Percentiles rank a stretch among this genome's conserved stretches.
These are phyloP conservation scores for Linnemannia elongata DNA, from an alignment of 192 early-diverging fungal species.

Conservation along the genomic window DNA sequence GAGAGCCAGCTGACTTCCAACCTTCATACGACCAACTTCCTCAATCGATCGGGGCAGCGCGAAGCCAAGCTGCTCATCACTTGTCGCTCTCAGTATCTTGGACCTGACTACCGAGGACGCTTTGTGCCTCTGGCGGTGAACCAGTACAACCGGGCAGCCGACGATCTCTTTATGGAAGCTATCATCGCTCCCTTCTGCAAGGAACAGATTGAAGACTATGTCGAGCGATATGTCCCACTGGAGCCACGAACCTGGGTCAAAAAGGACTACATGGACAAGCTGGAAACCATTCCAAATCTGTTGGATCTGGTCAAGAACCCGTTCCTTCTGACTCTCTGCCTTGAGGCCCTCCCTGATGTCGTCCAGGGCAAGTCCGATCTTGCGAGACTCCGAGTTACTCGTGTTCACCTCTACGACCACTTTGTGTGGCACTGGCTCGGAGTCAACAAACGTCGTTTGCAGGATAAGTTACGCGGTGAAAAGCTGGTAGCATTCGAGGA, in stretches of 20 bases:
- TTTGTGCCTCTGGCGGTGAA: constrained; percentile 4
- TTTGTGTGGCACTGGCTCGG: constrained; percentile 15
- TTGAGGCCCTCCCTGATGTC: constrained; percentile 3
- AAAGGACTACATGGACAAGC: constrained; percentile 12
- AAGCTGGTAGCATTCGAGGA: background rate
- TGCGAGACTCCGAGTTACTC: background rate
- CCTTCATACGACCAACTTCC: background rate
- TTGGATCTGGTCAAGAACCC: constrained; percentile 28
- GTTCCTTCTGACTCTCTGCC: constrained; percentile 11
- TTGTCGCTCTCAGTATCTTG: constrained; percentile 26
- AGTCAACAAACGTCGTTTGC: background rate
- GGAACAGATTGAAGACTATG: constrained; percentile 11
- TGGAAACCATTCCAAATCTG: constrained; percentile 6
- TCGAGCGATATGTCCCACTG: constrained; percentile 7
- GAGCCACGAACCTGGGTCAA: constrained; percentile 1
- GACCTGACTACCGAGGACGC: constrained; percentile 3
- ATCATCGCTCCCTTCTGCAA: constrained; percentile 20
- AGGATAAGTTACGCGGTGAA: background rate
- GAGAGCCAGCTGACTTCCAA: background rate
- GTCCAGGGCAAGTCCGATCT: background rate
- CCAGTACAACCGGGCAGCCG: background rate
- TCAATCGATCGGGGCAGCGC: constrained; percentile 20
- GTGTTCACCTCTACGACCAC: constrained; percentile 12
- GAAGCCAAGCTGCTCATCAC: constrained; percentile 16
- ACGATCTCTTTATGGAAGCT: constrained; percentile 12